These are phyloP conservation scores for Alternaria brassicae DNA, from an alignment of 2,329 filamentous ascomycete genomes.

Conservation along the genomic window DNA sequence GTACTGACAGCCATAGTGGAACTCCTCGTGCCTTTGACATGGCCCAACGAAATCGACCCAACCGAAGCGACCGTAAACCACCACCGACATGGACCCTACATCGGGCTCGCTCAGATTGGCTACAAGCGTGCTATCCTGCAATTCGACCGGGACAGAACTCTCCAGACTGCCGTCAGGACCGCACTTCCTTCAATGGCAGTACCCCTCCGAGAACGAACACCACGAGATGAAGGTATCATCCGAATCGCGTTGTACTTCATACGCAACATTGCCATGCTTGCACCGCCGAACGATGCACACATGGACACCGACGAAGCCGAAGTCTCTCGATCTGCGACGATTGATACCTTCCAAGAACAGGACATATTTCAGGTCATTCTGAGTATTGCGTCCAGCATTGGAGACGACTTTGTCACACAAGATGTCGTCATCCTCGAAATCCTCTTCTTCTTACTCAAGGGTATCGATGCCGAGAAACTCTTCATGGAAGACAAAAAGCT, in stretches of 20 bases:
- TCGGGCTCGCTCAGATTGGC: constrained; percentile 83
- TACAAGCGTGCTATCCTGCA: constrained; percentile 92
- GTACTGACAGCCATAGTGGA: constrained; percentile 65
- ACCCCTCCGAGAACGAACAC: constrained; percentile 74
- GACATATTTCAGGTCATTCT: constrained; percentile 87
- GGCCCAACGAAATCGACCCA: constrained; percentile 83
- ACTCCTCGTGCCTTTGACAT: constrained; percentile 89
- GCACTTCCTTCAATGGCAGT: constrained; percentile 86
- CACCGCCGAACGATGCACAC: constrained; percentile 73
- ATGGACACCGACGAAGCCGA: constrained; percentile 90
- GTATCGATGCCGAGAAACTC: constrained; percentile 80
- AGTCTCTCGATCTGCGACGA: constrained; percentile 83
- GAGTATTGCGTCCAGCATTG: constrained; percentile 89
- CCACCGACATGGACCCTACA: constrained; percentile 86
- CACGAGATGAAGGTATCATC: constrained; percentile 89
- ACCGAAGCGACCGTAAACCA: constrained; percentile 91
- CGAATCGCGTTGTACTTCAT: constrained; percentile 89
- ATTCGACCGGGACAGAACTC: constrained; percentile 76
- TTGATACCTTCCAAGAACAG: constrained; percentile 88
- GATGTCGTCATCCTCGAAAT: constrained; percentile 91
- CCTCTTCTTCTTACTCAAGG: constrained; percentile 90
- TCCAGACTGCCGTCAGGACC: constrained; percentile 80
- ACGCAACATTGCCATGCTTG: constrained; percentile 86
- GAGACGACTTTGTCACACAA: constrained; percentile 88
- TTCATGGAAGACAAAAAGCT: constrained; percentile 83